Percentiles rank a stretch among this genome's conserved stretches.
Evolutionary conservation across 2,329 filamentous ascomycete genomes (phyloP).

Genomic region (Didymella exigua): DNA sequence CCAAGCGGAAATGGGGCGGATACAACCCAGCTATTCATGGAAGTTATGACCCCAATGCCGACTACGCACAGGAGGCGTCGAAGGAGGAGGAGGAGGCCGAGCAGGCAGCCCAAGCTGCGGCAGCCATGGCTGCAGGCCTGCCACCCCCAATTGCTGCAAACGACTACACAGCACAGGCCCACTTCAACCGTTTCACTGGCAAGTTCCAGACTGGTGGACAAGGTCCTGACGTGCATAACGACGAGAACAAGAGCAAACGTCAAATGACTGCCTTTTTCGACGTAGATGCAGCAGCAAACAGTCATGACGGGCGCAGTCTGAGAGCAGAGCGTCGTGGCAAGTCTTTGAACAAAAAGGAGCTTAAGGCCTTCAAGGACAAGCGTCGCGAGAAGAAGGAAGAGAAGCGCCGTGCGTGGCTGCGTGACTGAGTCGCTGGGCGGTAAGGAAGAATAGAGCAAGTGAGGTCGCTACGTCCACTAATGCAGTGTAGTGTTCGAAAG

Average conservation of each 20-base stretch:
- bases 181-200: constrained; percentile 93
- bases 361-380: constrained; percentile 93
- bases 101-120: constrained; percentile 31
- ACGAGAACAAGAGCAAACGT: constrained; percentile 83
- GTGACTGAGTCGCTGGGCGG: constrained; percentile 65
- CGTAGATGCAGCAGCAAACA: constrained; percentile 89
- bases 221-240: constrained; percentile 77
- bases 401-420: constrained; percentile 88
- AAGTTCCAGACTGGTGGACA: constrained; percentile 73
- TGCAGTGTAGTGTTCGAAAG: constrained; percentile 22
- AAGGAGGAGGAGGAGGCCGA: constrained; percentile 48
- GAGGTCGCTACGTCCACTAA: constrained; percentile 37
- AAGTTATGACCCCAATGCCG: constrained; percentile 93
- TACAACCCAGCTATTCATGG: constrained; percentile 98
- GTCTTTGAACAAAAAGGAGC: constrained; percentile 81
- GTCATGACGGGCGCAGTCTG: constrained; percentile 85
- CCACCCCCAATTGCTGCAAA: constrained; percentile 33
- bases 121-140: constrained; percentile 34
- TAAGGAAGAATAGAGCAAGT: constrained; percentile 35
- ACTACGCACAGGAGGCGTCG: constrained; percentile 70
- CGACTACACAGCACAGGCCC: constrained; percentile 69
- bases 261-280: constrained; percentile 97
- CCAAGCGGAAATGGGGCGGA: constrained; percentile 63
- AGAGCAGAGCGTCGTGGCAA: constrained; percentile 88
- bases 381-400: constrained; percentile 88